A percentile compares a stretch with the other conserved stretches of the same genome.
phyloP scores from a whole-genome alignment of 805 yeast species.

The Dipodascus geniculatus region DNA sequence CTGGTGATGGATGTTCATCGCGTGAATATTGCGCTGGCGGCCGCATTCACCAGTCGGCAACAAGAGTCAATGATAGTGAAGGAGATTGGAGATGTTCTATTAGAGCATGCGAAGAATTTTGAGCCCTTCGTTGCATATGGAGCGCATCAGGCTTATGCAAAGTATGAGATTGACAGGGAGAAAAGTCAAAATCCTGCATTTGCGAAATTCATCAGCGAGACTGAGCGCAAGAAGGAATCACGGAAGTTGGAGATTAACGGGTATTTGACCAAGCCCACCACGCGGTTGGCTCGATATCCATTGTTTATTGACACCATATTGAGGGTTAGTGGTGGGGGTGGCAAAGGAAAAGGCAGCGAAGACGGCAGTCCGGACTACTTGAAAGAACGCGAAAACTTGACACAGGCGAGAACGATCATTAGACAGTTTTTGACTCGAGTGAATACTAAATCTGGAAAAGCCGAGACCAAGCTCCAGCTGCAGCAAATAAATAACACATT shows the following conservation, averaged over 20 bases:
- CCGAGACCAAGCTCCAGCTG: constrained; percentile 83
- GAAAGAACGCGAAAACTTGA: constrained; percentile 57
- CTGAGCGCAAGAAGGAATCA: constrained; percentile 73
- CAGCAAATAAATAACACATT: constrained; percentile 77
- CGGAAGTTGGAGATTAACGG: constrained; percentile 87
- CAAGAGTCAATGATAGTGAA: constrained; percentile 74
- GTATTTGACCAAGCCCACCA: constrained; percentile 87
- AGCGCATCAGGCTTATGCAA: constrained; percentile 90
- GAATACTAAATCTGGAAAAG: constrained; percentile 83
- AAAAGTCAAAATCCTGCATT: constrained; percentile 81
- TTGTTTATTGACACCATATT: constrained; percentile 69
- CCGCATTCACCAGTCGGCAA: constrained; percentile 78
- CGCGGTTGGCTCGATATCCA: constrained; percentile 92
- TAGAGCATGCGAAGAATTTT: constrained; percentile 74
- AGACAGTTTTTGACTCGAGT: constrained; percentile 65
- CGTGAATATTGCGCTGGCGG: constrained; percentile 75
- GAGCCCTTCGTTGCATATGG: constrained; percentile 91
- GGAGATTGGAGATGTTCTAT: constrained; percentile 75
- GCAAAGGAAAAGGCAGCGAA: constrained; percentile 27
- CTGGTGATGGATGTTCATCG: constrained; percentile 80
- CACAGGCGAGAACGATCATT: constrained; percentile 63
- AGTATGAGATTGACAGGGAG: constrained; percentile 89
- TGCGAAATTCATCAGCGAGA: constrained; percentile 87
- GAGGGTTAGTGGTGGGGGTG: constrained; percentile 64
- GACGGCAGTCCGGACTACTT: constrained; percentile 19